Conservation (phyloP, 805 yeast species). For the Candida oleophila region DNA sequence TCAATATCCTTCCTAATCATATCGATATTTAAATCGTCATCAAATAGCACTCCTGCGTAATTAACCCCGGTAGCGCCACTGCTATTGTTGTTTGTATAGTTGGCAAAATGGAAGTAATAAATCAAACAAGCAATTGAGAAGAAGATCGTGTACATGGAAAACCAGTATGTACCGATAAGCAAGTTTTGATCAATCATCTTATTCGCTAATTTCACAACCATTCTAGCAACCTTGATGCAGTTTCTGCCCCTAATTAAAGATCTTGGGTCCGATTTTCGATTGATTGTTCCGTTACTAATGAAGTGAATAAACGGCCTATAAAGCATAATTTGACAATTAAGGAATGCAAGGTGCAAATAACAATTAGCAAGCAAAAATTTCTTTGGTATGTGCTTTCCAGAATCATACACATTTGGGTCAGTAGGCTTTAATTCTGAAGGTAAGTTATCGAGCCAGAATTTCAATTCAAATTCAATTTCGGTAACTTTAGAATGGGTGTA, state of each 20-base stretch:
- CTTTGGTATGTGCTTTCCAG: constrained; percentile 36
- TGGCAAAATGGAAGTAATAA: constrained; percentile 66
- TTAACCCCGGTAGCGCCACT: constrained; percentile 20
- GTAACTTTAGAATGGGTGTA: constrained; percentile 49
- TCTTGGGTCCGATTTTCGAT: constrained; percentile 47
- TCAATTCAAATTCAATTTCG: constrained; percentile 64
- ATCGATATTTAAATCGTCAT: constrained; percentile 47
- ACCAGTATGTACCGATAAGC: constrained; percentile 87
- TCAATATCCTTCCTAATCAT: constrained; percentile 78
- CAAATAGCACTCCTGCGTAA: constrained; percentile 45
- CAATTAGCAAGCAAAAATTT: constrained; percentile 73
- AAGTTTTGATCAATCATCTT: constrained; percentile 73
- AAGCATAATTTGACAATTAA: constrained; percentile 76
- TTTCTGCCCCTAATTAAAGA: constrained; percentile 75
- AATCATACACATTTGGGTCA: constrained; percentile 43
- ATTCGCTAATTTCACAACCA: constrained; percentile 76
- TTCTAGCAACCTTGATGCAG: constrained; percentile 80
- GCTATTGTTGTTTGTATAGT: constrained; percentile 24
- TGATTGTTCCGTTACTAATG: constrained; percentile 52
- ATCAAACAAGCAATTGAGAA: constrained; percentile 86
- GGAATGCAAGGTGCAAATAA: constrained; percentile 65
- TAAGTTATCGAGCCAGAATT: constrained; percentile 67
- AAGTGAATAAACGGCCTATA: constrained; percentile 90
- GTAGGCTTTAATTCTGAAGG: constrained; percentile 75
- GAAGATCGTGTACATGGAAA: constrained; percentile 83